Percentiles rank a stretch among this genome's conserved stretches.
Evolutionary conservation across 2,329 filamentous ascomycete species (phyloP).

Genomic region (Ascochyta viciae-villosae): DNA sequence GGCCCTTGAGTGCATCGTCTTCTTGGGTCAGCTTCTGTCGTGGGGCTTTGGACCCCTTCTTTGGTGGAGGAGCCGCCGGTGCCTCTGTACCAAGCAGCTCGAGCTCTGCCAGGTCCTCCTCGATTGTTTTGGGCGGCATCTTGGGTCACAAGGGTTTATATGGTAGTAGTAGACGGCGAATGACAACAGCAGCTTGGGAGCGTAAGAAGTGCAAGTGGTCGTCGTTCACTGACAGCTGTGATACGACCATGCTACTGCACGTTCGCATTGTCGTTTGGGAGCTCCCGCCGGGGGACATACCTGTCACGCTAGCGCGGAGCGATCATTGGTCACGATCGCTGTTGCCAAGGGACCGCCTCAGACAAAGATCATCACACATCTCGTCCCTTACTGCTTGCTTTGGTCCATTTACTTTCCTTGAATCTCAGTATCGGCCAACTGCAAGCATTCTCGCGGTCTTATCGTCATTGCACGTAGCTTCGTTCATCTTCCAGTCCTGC

Average conservation of each 20-base stretch:
- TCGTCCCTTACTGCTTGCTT: constrained; percentile 29
- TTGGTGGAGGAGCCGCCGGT: constrained; percentile 41
- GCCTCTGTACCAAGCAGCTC: constrained; percentile 44
- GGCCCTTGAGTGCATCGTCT: constrained; percentile 84
- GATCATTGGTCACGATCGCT: constrained; percentile 32
- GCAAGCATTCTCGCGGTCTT: constrained; percentile 21
- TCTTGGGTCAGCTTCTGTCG: constrained; percentile 51
- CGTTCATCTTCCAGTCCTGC: constrained; percentile 31
- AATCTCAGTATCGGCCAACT: constrained; percentile 20
- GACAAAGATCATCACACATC: constrained; percentile 47
- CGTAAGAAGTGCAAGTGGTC: constrained; percentile 1
- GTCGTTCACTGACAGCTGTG: background rate
- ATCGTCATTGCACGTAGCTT: constrained; percentile 26
- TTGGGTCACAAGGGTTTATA: constrained; percentile 5
- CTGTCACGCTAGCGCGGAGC: constrained; percentile 30
- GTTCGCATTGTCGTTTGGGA: constrained; percentile 22
- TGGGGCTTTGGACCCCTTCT: constrained; percentile 57
- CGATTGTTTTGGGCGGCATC: constrained; percentile 52
- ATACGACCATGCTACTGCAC: constrained; percentile 11
- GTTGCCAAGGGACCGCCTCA: constrained; percentile 38
- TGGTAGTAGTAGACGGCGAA: background rate
- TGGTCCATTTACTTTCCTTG: constrained; percentile 26
- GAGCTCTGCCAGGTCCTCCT: constrained; percentile 58
- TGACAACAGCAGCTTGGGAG: background rate
- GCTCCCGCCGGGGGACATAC: constrained; percentile 24